These are phyloP conservation scores for Extremus antarcticus DNA, from an alignment of 495 filamentous ascomycete species.

Conservation along the genomic window DNA sequence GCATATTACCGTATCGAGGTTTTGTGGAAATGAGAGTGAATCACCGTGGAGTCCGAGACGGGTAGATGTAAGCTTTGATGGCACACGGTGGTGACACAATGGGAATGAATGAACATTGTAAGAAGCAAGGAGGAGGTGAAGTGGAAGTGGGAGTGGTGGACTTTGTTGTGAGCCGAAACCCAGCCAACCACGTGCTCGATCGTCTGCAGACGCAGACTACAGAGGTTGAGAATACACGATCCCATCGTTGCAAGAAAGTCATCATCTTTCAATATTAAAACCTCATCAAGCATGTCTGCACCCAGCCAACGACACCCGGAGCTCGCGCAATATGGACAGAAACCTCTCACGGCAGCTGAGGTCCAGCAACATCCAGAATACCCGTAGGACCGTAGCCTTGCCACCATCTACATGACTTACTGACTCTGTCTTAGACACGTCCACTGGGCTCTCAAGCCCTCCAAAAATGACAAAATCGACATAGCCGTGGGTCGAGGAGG, in stretches of 20 bases:
- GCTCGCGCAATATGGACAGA: background rate
- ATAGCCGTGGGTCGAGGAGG: constrained; percentile 57
- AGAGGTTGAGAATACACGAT: too few relatives aligned
- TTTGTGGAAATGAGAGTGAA: too few relatives aligned
- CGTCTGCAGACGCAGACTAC: too few relatives aligned
- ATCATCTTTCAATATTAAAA: too few relatives aligned
- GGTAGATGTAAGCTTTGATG: too few relatives aligned
- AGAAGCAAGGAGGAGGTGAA: background rate
- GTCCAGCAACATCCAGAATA: constrained; percentile 42
- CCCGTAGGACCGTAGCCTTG: background rate
- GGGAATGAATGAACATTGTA: background rate
- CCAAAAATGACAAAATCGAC: constrained; percentile 43
- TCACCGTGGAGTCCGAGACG: background rate
- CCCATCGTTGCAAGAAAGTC: too few relatives aligned
- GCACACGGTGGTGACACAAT: background rate
- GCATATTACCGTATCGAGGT: too few relatives aligned
- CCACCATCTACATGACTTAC: background rate
- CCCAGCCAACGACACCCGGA: background rate
- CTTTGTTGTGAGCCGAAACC: background rate
- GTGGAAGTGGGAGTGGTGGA: background rate
- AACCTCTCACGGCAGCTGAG: constrained; percentile 34
- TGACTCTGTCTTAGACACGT: constrained; percentile 20
- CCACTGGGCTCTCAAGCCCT: constrained; percentile 55
- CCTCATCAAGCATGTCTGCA: background rate
- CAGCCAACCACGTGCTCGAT: too few relatives aligned